A percentile compares a stretch with the other conserved stretches of the same genome.
phyloP scores from a whole-genome alignment of 352 stramenopile genomes.

The Globisporangium mamillatum region DNA sequence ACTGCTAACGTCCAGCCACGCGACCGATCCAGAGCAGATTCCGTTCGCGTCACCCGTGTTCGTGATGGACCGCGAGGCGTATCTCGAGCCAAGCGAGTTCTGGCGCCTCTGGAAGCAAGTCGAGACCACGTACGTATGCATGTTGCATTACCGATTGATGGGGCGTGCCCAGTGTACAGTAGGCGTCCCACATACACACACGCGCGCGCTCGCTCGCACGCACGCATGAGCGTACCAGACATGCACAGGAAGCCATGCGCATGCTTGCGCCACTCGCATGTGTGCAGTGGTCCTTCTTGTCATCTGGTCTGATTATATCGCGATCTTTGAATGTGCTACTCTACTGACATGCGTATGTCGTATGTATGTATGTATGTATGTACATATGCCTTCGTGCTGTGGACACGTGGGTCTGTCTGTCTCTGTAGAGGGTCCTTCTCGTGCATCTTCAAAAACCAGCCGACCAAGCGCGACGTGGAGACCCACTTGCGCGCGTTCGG shows the following conservation, averaged over 20 bases:
- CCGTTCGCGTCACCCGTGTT: constrained; percentile 64
- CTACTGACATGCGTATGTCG: constrained; percentile 10
- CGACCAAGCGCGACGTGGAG: constrained; percentile 39
- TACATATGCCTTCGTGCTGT: background rate
- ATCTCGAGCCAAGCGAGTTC: constrained; percentile 26
- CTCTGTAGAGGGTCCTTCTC: constrained; percentile 64
- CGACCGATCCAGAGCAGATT: constrained; percentile 30
- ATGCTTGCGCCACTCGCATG: background rate
- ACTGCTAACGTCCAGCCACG: constrained; percentile 19
- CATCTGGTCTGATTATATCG: constrained; percentile 9
- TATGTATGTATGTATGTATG: background rate
- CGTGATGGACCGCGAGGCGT: constrained; percentile 30
- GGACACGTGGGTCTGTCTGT: background rate
- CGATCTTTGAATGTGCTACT: constrained; percentile 14
- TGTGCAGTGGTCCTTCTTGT: background rate
- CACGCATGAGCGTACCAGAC: background rate
- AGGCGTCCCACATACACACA: background rate
- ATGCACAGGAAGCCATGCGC: background rate
- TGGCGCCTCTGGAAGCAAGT: constrained; percentile 52
- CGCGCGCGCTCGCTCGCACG: background rate
- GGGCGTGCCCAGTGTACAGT: background rate
- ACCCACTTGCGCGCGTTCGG: constrained; percentile 39
- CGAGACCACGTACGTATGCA: constrained; percentile 59
- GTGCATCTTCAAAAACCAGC: constrained; percentile 60
- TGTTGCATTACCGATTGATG: background rate